phyloP scores from a whole-genome alignment of 768 basidiomycete genomes.

The Hericium coralloides region DNA sequence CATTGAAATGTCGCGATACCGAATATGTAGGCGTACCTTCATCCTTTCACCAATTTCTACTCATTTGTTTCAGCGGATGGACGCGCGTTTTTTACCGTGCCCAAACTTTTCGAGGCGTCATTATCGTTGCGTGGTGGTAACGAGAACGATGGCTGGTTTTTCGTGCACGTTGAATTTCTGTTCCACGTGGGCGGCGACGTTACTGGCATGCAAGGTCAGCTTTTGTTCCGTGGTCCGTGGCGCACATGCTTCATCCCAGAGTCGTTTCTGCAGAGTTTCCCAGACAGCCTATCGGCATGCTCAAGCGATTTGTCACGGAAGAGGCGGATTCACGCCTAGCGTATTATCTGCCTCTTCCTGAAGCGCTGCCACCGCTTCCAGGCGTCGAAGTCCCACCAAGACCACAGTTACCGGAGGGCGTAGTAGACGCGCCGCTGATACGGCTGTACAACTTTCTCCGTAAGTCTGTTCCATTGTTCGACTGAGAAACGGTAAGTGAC shows the following conservation, averaged over 20 bases:
- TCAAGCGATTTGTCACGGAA: constrained; percentile 60
- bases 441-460: constrained; percentile 85
- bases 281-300: constrained; percentile 48
- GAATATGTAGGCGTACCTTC: constrained; percentile 42
- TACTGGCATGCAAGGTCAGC: constrained; percentile 58
- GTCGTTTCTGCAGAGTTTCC: constrained; percentile 56
- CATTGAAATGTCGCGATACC: constrained; percentile 66
- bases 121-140: constrained; percentile 66
- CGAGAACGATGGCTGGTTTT: constrained; percentile 76
- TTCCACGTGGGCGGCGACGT: constrained; percentile 67
- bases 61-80: constrained; percentile 54
- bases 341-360: constrained; percentile 45
- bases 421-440: constrained; percentile 75
- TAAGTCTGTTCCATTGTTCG: constrained; percentile 34
- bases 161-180: constrained; percentile 67
- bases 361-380: constrained; percentile 1
- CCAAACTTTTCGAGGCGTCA: constrained; percentile 64
- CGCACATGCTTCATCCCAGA: too few relatives aligned
- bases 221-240: not conserved
- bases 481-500: constrained; percentile 4
- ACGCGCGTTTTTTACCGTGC: constrained; percentile 67
- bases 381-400: constrained; percentile 33
- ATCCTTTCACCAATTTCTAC: constrained; percentile 11
- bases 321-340: constrained; percentile 65
- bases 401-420: constrained; percentile 46